Base-by-base conservation (phyloP, 2,329 filamentous ascomycete species). In the Alternaria rosae region DNA sequence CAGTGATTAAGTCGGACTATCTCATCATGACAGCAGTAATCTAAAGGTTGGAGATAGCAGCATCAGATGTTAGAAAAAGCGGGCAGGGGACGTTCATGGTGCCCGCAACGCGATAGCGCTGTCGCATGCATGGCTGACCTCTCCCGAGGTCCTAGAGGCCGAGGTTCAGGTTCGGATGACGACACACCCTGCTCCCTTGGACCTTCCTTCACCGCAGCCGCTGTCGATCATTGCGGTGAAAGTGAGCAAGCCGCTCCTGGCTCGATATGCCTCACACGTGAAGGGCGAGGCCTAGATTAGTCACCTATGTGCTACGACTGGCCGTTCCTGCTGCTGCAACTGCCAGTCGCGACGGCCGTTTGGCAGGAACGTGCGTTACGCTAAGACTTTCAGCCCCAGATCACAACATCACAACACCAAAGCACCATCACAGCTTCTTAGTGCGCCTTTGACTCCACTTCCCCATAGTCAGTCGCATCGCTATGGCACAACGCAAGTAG, bases 131-230 rank as follows among this genome's bases (percentile, higher is more conserved):
- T 72, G 73, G 70, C 68, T 70, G 68, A 67, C 61, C 67, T 73
- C 70, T 75, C 62, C 76, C 76, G 76, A 78, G 76, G 75, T 59
- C 76, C 70, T 64, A 74, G 62, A 56, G 64, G 60, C 60, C 67
- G 76, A 78, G 75, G 76, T 77, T 71, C 68, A 74, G 64, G 47
- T 48, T 44, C 38, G 54, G 65, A 54, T 64, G 55, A 59, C 59
- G 63, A 60, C 57, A 61, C 42, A 35, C 30, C 20, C 25, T 43
- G 44, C 44, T 44, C 54, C 38, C 13, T 23, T 30, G 35, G 23
- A 26, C 32, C 58, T 55, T 26, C 23, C 44, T 54, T 45, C 48
- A 52, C 51, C 56, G 17, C 38, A 12, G 42, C 53, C 13, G 21
- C 13, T 13, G 23, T 23, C 15, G 20, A 28, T 41, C 32, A 20